Conservation (phyloP, 306 rosid species). For the Gleditsia sinensis region DNA sequence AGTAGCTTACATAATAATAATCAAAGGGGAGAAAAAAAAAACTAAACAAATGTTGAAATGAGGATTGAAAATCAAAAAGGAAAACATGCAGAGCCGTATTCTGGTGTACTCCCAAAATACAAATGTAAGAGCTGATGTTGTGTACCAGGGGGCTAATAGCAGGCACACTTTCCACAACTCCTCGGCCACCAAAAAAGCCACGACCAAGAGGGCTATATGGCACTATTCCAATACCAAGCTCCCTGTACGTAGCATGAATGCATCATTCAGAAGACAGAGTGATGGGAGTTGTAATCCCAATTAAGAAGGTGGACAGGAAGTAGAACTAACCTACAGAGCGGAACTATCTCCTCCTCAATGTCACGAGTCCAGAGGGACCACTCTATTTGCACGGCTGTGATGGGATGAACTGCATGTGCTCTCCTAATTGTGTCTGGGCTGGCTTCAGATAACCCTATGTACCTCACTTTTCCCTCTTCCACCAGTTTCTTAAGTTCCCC, state of each 20-base stretch:
- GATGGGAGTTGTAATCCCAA: too few species aligned
- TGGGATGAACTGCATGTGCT: slow-evolving; percentile 67
- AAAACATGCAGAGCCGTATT: too few species aligned
- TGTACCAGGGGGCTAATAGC: slow-evolving; percentile 48
- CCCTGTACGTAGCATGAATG: slow-evolving; percentile 49
- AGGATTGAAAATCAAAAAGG: too few species aligned
- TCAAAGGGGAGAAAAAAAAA: not conserved
- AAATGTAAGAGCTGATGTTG: too few species aligned
- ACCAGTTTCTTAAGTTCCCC: too few species aligned
- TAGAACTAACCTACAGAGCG: slow-evolving; percentile 57
- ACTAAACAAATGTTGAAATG: not conserved
- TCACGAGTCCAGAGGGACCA: slow-evolving; percentile 76
- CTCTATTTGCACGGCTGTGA: slow-evolving; percentile 64
- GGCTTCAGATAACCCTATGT: too few species aligned
- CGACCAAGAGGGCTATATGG: slow-evolving; percentile 70
- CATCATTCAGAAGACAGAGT: too few species aligned
- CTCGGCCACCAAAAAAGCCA: slow-evolving; percentile 67
- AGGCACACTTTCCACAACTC: slow-evolving; percentile 48
- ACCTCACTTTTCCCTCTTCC: too few species aligned
- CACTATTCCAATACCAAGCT: slow-evolving; percentile 72
- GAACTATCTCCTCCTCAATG: slow-evolving; percentile 57
- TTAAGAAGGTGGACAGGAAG: not conserved
- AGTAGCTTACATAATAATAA: too few species aligned
- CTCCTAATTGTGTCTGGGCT: too few species aligned
- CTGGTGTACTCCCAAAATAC: too few species aligned